Base-by-base conservation (phyloP, 129 eudicot species). In the Helichrysum umbraculigerum region DNA sequence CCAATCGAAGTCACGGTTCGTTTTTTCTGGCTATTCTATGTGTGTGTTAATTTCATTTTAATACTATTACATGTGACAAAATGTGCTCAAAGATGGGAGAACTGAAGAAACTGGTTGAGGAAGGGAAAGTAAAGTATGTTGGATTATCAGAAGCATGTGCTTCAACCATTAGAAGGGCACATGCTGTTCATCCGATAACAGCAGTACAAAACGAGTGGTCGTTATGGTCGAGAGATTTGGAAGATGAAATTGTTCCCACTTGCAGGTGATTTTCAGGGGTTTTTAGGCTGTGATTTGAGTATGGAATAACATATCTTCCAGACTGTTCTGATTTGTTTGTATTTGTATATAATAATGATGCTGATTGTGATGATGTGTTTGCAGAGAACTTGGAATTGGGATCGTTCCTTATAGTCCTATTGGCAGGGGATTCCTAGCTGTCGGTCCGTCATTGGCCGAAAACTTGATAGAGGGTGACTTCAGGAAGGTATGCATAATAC, bases 101-200 rank as follows among this genome's bases (percentile, higher is more conserved):
- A 32, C 65, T 87, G 14, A 87, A 87, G 85, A 87, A 90, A 70
- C 82, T 90, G 66, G 96, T 90, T 19, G 86, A 86, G 63, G 95
- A 89, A 77, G 95, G 95, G 1, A 89, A 89, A 73, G 78, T 89
- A 71, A 89, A 90, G 75, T 90, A 87, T 63, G 33, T 90, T 14
- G 96, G 96, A 29, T 68, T 90, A 21, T 90, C 96, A 25, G 96
- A 90, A 81, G 96, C 92, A 9, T 89, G 87, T 4, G 83, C 87
- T 72, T 80, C 87, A 51, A 89, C 95, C 16, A 89, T 89, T 60
- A 82, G 96, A 84, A 85, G 96, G 28, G 96, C 96, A 11, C 92
- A 87, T 78, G 92, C 89, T 19, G 86, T 90, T 66, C 96, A 90
- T 81, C 96, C 96, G 7, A 81, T 87, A 44, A 83, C 92, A 10